Base-by-base conservation (phyloP, 495 filamentous ascomycete species). In the Annulohypoxylon bovei region DNA sequence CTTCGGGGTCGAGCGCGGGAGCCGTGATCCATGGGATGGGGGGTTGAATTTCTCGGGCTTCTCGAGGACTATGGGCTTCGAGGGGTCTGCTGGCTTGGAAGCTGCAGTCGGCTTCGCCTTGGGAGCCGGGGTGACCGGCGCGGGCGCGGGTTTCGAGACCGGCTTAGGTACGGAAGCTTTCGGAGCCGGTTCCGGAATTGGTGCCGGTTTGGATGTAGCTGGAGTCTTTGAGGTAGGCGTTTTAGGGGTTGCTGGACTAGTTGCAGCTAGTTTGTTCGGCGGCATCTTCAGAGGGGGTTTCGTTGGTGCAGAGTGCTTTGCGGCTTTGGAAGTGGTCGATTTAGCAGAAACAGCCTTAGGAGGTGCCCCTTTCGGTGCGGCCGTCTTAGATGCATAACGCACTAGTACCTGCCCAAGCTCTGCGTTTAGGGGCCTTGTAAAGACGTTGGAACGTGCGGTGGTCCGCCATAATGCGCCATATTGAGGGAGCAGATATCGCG, bases 41-140 rank as follows among this genome's bases (percentile, higher is more conserved):
- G 94, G 94, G 53, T 89, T 90, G 82, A 95, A 97, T 66, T 89
- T 89, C 67, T 90, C 86, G 3, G 94, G 94, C 77, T 95, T 90
- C 58, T 87, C 89, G 64, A 97, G 90, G 1, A 91, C 83, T 52
- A 85, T 81, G 18, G 84, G 85, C 68, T 89, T 90, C 14, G 74
- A 74, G 23, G 74, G 76, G 33, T 73, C 68, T 18, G n/a, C 59
- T 18, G 59, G 44, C 11, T 58, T 35, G 11, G 37, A 22, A 18
- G 56, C 9, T 4, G 62, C 20, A 1, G 49, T 32, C 8, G 71
- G 30, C 14, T 71, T 30, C 5, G 67, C 25, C 14, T 67, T 39
- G 67, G 60, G n/a, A 63, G 62, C 22, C 65, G 67, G 18, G 16
- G 68, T 14, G 28, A 69, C 32, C 68, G 78, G 57, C 20, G 27